Evolutionary conservation across 2,329 filamentous ascomycete species (phyloP).

Genomic region (Acephala macrosclerotiorum): DNA sequence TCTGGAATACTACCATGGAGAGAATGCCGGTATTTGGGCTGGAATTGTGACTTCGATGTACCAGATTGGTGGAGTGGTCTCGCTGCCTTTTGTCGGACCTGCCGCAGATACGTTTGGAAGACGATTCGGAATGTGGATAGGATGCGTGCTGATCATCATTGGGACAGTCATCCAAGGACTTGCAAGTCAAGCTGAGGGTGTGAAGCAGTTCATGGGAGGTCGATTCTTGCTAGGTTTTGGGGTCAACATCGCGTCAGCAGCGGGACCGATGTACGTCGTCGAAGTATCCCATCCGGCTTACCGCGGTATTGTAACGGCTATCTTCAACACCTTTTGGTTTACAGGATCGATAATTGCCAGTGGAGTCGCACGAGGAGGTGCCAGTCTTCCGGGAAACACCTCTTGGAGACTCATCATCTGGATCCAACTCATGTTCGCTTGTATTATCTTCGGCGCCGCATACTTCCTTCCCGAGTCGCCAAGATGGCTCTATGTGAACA

Average conservation of each 20-base stretch:
- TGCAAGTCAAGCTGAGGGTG: slow-evolving; percentile 44
- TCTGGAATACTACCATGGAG: slow-evolving; percentile 48
- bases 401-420: slow-evolving; percentile 63
- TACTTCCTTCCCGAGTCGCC: slow-evolving; percentile 69
- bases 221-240: slow-evolving; percentile 68
- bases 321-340: slow-evolving; percentile 46
- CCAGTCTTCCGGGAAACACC: slow-evolving; percentile 47
- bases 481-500: slow-evolving; percentile 65
- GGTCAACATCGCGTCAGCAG: slow-evolving; percentile 54
- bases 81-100: slow-evolving; percentile 55
- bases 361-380: slow-evolving; percentile 60
- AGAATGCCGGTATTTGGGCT: slow-evolving; percentile 55
- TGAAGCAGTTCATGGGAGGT: slow-evolving; percentile 58
- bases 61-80: slow-evolving; percentile 57
- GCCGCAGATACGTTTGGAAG: slow-evolving; percentile 56
- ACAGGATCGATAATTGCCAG: slow-evolving; percentile 61
- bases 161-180: slow-evolving; percentile 54
- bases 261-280: slow-evolving; percentile 56
- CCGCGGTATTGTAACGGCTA: slow-evolving; percentile 50
- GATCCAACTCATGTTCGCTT: slow-evolving; percentile 53
- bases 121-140: slow-evolving; percentile 55
- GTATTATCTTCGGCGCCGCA: slow-evolving; percentile 54
- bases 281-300: slow-evolving; percentile 56
- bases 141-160: slow-evolving; percentile 52
- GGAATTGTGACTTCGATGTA: slow-evolving; percentile 60